Evolutionary conservation across 306 rosid species (phyloP).

Genomic region (Purshia tridentata): DNA sequence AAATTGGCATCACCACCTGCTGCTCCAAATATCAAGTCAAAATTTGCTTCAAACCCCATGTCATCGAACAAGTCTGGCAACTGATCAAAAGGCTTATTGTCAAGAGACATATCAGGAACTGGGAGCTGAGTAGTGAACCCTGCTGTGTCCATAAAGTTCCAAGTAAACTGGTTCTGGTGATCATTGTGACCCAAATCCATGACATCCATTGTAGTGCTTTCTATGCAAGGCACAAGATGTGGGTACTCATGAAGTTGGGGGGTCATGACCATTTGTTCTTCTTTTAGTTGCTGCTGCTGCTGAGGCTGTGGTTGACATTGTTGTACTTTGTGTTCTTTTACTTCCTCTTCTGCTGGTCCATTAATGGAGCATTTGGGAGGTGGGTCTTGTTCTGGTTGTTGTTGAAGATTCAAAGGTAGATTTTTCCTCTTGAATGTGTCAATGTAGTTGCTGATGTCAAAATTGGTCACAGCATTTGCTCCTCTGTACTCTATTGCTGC

Average conservation of each 20-base stretch:
- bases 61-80: constrained; percentile 45
- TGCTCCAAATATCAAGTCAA: constrained; percentile 48
- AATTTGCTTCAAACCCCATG: constrained; percentile 57
- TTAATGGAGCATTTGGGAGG: constrained; percentile 23
- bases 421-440: constrained; percentile 34
- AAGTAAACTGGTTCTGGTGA: constrained; percentile 41
- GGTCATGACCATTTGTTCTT: constrained; percentile 3
- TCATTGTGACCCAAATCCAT: constrained; percentile 39
- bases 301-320: constrained; percentile 7
- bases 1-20: constrained; percentile 28
- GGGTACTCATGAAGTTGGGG: constrained; percentile 12
- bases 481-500: constrained; percentile 94
- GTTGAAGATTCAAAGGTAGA: constrained; percentile 12
- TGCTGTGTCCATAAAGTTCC: constrained; percentile 53
- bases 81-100: constrained; percentile 26
- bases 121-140: constrained; percentile 32
- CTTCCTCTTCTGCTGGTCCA: constrained; percentile 24
- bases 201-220: constrained; percentile 29
- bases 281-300: constrained; percentile 8
- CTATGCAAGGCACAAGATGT: constrained; percentile 29
- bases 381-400: constrained; percentile 20
- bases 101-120: constrained; percentile 36
- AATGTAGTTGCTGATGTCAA: constrained; percentile 66
- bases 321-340: constrained; percentile 10
- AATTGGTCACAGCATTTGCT: constrained; percentile 84